Conservation (phyloP, 257 asterid genomes). For the Gentiana straminea region DNA sequence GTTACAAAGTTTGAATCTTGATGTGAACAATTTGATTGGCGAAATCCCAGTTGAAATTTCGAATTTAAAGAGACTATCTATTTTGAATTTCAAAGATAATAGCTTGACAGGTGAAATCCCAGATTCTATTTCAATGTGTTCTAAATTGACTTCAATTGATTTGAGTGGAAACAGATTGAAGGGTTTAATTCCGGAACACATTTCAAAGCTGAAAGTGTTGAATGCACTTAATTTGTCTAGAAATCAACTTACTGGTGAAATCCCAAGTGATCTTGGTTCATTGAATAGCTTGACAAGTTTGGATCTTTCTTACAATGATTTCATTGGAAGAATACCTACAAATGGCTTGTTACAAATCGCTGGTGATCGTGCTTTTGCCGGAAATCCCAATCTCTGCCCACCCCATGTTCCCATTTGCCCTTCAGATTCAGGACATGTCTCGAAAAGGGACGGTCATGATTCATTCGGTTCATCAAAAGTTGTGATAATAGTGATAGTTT, state of each 20-base stretch:
- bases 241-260: conserved; percentile 42
- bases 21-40: conserved; percentile 43
- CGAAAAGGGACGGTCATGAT: conserved; percentile 6
- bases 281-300: conserved; percentile 53
- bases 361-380: conserved; percentile 34
- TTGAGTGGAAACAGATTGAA: conserved; percentile 33
- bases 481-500: conserved; percentile 17
- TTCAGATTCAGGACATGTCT: conserved; percentile 4
- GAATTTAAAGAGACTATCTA: conserved; percentile 27
- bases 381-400: conserved; percentile 67
- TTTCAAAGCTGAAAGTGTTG: conserved; percentile 37
- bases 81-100: conserved; percentile 48
- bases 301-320: conserved; percentile 64
- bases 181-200: conserved; percentile 36
- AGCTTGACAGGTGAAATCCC: conserved; percentile 62
- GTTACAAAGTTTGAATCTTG: conserved; percentile 43
- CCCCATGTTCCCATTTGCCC: conserved; percentile 29
- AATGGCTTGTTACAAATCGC: conserved; percentile 38
- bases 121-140: conserved; percentile 13
- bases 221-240: conserved; percentile 59
- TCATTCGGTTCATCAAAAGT: conserved; percentile 16
- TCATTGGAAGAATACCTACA: conserved; percentile 50
- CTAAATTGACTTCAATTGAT: conserved; percentile 16
- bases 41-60: conserved; percentile 47
- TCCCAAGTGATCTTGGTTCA: conserved; percentile 52